These are phyloP conservation scores for Lipomyces japonicus DNA, from an alignment of 805 yeast species.

Conservation along the genomic window DNA sequence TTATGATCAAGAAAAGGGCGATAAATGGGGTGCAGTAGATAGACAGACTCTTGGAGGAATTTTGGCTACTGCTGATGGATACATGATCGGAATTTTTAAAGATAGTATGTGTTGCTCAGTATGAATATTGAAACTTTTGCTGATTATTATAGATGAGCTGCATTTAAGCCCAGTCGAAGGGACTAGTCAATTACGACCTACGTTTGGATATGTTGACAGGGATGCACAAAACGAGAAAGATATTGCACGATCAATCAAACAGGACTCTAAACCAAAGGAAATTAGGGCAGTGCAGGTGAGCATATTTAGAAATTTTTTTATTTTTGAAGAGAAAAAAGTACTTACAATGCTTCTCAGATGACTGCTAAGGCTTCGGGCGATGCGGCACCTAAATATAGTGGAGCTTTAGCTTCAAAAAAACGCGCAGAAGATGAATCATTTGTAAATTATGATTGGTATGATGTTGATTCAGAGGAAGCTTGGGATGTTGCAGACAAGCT, in stretches of 20 bases:
- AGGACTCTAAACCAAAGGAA: constrained; percentile 44
- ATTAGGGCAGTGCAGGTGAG: constrained; percentile 58
- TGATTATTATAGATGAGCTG: constrained; percentile 39
- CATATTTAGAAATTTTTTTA: neutral
- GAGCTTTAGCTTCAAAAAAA: constrained; percentile 65
- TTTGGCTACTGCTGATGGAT: constrained; percentile 39
- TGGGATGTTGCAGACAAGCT: constrained; percentile 36
- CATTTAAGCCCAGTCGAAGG: constrained; percentile 63
- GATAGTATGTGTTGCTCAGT: constrained; percentile 35
- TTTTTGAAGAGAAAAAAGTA: neutral
- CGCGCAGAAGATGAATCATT: constrained; percentile 59
- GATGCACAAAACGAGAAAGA: constrained; percentile 45
- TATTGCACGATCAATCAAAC: constrained; percentile 40
- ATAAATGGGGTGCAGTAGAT: constrained; percentile 59
- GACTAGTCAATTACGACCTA: constrained; percentile 75
- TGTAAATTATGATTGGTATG: constrained; percentile 46
- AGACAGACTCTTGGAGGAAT: constrained; percentile 68
- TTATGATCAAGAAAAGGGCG: constrained; percentile 61
- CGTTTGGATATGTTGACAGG: constrained; percentile 73
- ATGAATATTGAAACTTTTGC: neutral
- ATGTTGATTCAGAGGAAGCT: constrained; percentile 36
- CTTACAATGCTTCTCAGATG: no score
- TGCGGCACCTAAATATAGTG: constrained; percentile 59
- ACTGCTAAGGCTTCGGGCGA: constrained; percentile 61
- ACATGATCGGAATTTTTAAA: constrained; percentile 42